Conservation (phyloP, 2,329 filamentous ascomycete genomes). For the Cytospora mali region DNA sequence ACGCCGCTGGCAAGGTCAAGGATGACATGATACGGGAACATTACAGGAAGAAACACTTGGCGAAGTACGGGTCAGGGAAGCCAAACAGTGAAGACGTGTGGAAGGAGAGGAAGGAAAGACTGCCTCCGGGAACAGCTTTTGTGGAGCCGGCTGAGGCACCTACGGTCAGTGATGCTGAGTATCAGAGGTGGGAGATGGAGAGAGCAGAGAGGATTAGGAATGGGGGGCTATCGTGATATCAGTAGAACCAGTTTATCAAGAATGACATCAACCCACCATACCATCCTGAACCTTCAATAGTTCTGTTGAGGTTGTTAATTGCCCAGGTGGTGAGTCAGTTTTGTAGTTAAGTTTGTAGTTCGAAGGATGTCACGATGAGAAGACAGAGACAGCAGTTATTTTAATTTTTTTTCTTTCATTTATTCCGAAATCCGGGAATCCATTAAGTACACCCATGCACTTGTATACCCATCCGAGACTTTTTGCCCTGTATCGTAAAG, state of each 20-base stretch:
- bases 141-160: slow-evolving; percentile 43
- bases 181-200: slow-evolving; percentile 42
- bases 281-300: not conserved
- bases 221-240: slow-evolving; percentile 33
- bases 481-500: slow-evolving; percentile 40
- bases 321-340: too few species aligned
- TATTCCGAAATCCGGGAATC: slow-evolving; percentile 37
- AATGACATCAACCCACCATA: not conserved
- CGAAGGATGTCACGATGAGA: not conserved
- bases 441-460: slow-evolving; percentile 38
- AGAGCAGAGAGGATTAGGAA: slow-evolving; percentile 42
- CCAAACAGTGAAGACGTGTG: slow-evolving; percentile 90
- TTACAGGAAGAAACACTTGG: slow-evolving; percentile 67
- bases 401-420: slow-evolving; percentile 28
- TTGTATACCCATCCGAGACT: slow-evolving; percentile 33
- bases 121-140: slow-evolving; percentile 55
- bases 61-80: slow-evolving; percentile 63
- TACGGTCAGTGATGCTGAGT: slow-evolving; percentile 47
- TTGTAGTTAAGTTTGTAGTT: not conserved
- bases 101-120: slow-evolving; percentile 68
- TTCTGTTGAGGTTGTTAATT: too few species aligned
- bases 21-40: slow-evolving; percentile 65
- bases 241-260: not conserved
- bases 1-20: slow-evolving; percentile 56
- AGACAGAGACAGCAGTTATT: not conserved